Base-by-base conservation (phyloP, 192 early-diverging fungal genomes). In the Oehlia diaphana region DNA sequence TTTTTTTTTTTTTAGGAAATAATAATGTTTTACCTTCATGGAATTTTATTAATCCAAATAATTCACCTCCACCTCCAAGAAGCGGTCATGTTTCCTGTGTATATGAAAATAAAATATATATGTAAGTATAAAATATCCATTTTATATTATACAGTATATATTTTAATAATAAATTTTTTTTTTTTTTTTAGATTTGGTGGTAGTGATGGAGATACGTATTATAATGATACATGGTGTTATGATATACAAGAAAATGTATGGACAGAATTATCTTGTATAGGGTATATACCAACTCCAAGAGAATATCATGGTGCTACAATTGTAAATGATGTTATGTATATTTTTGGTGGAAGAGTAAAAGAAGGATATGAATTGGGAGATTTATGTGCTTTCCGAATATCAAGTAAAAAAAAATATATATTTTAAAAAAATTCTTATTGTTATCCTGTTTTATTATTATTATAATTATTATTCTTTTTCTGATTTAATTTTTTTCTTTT, bases 221-320 rank as follows among this genome's bases (percentile, higher is more conserved):
- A 86, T 68, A 89, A 91, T 78, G 90, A 91, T 75, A 84, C 87
- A 37, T 91, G 90, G 90, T 84, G 83, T 49, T 88, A 84, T 72
- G 87, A 89, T 47, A 81, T 87, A 4, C 49, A 79, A 8, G 82
- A 72, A 1, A 81, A 85, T 35, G 50, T 53, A 12, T 90, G 89
- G 89, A 64, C 77, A 12, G 78, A 83, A 13, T 70, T 89, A 53
- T 69, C 78, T 4, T 83, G 83, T 14, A 83, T 74, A 9, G 88
- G 87, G 16, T 82, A 80, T 58, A 84, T 88, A 33, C 89, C 89
- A 4, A 62, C 77, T 16, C 82, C 86, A 72, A 81, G 89, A 3
- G 82, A 86, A 50, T 75, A 81, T 13, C 83, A 82, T 62, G 74
- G 83, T 2, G 75, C 79, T 21, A 23, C 77, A 42, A 71, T 89